phyloP scores from a whole-genome alignment of 1,139 yeast species.

The Meyerozyma carpophila region DNA sequence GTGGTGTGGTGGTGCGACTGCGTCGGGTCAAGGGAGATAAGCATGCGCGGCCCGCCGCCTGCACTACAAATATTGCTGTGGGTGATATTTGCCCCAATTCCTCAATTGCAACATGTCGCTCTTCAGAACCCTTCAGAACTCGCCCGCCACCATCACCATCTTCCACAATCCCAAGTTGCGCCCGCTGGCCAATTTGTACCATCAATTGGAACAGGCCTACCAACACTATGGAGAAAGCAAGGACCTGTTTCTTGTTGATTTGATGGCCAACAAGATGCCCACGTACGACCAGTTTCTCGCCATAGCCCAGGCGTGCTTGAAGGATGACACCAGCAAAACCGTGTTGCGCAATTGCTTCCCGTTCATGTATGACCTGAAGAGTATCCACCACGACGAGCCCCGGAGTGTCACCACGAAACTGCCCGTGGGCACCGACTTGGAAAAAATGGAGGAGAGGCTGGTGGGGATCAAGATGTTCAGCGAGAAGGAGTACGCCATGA shows the following conservation, averaged over 20 bases:
- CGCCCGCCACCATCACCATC: conserved; percentile 40
- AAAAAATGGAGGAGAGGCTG: conserved; percentile 10
- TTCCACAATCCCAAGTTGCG: conserved; percentile 38
- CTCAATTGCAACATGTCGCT: conserved; percentile 21
- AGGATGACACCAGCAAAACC: conserved; percentile 20
- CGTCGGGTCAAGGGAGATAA: neutral
- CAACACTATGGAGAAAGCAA: conserved; percentile 19
- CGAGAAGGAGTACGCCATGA: conserved; percentile 35
- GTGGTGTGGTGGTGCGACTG: neutral
- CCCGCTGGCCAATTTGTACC: conserved; percentile 26
- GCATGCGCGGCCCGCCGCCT: neutral
- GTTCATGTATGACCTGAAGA: conserved; percentile 25
- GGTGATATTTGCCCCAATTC: neutral
- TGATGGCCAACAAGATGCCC: conserved; percentile 38
- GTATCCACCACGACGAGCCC: conserved; percentile 12
- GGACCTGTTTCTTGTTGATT: conserved; percentile 30
- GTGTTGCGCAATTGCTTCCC: conserved; percentile 33
- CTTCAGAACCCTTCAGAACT: conserved; percentile 39
- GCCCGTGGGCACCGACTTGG: conserved; percentile 18
- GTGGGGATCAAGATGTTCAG: conserved; percentile 27
- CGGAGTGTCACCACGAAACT: conserved; percentile 21
- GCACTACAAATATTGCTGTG: neutral
- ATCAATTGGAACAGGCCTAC: conserved; percentile 28
- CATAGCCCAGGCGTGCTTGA: conserved; percentile 25
- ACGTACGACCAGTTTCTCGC: conserved; percentile 38